Evolutionary conservation across 2,329 filamentous ascomycete species (phyloP).

Genomic region (Endoconidiophora polonica): DNA sequence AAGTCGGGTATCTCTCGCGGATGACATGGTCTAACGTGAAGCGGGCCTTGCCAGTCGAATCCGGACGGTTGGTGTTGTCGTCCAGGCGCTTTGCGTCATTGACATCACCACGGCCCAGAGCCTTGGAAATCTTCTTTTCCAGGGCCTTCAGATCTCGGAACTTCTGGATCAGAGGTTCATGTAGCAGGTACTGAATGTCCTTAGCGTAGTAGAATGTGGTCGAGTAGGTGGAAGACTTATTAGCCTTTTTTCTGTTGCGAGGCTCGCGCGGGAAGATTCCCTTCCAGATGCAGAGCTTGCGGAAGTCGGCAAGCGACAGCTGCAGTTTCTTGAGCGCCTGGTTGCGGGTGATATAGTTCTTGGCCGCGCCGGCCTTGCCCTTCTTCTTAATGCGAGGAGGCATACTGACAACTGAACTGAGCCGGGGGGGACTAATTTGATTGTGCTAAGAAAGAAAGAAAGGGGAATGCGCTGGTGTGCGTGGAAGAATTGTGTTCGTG

Average conservation of each 20-base stretch:
- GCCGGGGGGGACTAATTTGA: constrained; percentile 3
- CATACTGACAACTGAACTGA: constrained; percentile 28
- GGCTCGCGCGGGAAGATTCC: constrained; percentile 97
- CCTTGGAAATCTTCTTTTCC: constrained; percentile 92
- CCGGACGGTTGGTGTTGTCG: constrained; percentile 67
- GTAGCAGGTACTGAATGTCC: constrained; percentile 95
- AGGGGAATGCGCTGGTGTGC: neutral
- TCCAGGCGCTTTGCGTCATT: constrained; percentile 77
- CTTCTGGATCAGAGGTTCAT: constrained; percentile 84
- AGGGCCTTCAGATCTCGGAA: constrained; percentile 95
- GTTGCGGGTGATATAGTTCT: constrained; percentile 95
- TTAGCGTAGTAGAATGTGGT: constrained; percentile 88
- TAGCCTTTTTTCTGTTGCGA: constrained; percentile 90
- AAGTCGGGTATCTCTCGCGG: constrained; percentile 94
- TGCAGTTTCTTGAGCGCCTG: constrained; percentile 96
- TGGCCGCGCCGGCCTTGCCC: constrained; percentile 79
- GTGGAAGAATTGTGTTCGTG: no score
- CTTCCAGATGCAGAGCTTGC: constrained; percentile 98
- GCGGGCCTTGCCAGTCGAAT: constrained; percentile 77
- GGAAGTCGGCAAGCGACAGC: constrained; percentile 91
- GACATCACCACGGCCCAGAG: constrained; percentile 80
- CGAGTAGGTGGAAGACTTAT: constrained; percentile 72
- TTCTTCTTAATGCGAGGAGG: constrained; percentile 69
- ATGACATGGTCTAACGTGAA: constrained; percentile 94
- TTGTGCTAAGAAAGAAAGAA: neutral